Percentiles rank a stretch among this genome's conserved stretches.
Conservation (phyloP, 805 yeast genomes). For the Cyberlindnera misumaiensis region DNA sequence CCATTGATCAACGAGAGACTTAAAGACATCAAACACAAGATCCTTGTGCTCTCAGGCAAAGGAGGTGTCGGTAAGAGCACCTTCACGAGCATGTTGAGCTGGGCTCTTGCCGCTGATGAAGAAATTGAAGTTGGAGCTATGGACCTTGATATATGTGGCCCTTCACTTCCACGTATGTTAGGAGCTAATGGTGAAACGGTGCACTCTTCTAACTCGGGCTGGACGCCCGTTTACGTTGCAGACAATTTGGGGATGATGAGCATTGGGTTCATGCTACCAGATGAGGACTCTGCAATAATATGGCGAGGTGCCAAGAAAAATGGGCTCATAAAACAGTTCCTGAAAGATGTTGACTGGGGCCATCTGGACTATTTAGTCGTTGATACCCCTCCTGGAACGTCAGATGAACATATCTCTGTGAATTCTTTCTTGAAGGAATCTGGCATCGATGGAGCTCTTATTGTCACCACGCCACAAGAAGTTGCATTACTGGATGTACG, state of each 20-base stretch:
- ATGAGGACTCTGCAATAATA: conserved; percentile 85
- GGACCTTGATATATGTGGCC: conserved; percentile 98
- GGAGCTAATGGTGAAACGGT: conserved; percentile 84
- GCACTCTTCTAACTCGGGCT: conserved; percentile 86
- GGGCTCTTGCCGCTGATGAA: conserved; percentile 80
- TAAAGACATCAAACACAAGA: conserved; percentile 63
- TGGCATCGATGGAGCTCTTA: conserved; percentile 91
- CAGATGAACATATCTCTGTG: conserved; percentile 92
- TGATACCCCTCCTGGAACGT: conserved; percentile 98
- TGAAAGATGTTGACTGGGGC: conserved; percentile 96
- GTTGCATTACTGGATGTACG: conserved; percentile 92
- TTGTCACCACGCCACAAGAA: conserved; percentile 97
- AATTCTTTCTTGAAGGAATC: conserved; percentile 81
- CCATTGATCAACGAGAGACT: conserved; percentile 67
- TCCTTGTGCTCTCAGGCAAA: conserved; percentile 76
- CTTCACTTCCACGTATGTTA: conserved; percentile 89
- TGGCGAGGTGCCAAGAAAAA: conserved; percentile 98
- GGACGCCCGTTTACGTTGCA: conserved; percentile 95
- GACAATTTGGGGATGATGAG: conserved; percentile 95
- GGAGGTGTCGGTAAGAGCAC: conserved; percentile 99
- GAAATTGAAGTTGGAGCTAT: conserved; percentile 83
- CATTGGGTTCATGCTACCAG: conserved; percentile 91
- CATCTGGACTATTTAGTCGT: conserved; percentile 75
- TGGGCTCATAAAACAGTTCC: conserved; percentile 85
- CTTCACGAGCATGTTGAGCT: conserved; percentile 89